Base-by-base conservation (phyloP, 352 stramenopile genomes). In the Pythium grandisporangium region DNA sequence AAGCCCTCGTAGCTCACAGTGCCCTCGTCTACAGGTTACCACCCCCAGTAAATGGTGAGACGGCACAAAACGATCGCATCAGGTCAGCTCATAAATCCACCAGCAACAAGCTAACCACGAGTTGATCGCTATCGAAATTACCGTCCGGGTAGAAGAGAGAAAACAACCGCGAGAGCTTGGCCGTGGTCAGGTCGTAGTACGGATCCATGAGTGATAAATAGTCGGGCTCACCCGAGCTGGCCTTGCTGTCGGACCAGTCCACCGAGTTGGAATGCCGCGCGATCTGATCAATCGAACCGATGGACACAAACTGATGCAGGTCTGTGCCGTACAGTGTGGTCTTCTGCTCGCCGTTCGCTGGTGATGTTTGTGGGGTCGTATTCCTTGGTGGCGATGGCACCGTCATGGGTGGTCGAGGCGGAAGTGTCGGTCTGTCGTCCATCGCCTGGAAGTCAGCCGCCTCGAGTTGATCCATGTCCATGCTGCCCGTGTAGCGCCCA, bases 161-260 rank as follows among this genome's bases (percentile, higher is more conserved):
- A 37, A 89, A 89, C 38, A 89, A 60, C 24, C 81, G 78, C 6
- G 58, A 65, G 23, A 89, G 60, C 37, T 83, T 85, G 40, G 61
- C 63, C 6, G 61, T 81, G 14, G 74, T 93, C 39, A 93, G 73
- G 33, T 93, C 79, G 40, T 89, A 90, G 52, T 87, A 85, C 29
- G 79, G 76, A 22, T 93, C 79, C 71, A 87, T 82, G 13, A 93
- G 60, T 39, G 76, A 78, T 19, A 71, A 30, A 25, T 70, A 58
- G 43, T 75, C 64, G 17, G 65, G 51, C 45, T 81, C 65, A 3
- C 84, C 66, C 11, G 59, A 53, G 5, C 64, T 48, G 10, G 61
- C 53, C 5, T 61, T 61, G n/a, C 46, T 56, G 19, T 85, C 76
- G n/a, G 65, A 82, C 75, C 72, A 89, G 37, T 81, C 67, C 10